A percentile compares a stretch with the other conserved stretches of the same genome.
Conservation (phyloP, 768 basidiomycete species). For the Russula sp. region DNA sequence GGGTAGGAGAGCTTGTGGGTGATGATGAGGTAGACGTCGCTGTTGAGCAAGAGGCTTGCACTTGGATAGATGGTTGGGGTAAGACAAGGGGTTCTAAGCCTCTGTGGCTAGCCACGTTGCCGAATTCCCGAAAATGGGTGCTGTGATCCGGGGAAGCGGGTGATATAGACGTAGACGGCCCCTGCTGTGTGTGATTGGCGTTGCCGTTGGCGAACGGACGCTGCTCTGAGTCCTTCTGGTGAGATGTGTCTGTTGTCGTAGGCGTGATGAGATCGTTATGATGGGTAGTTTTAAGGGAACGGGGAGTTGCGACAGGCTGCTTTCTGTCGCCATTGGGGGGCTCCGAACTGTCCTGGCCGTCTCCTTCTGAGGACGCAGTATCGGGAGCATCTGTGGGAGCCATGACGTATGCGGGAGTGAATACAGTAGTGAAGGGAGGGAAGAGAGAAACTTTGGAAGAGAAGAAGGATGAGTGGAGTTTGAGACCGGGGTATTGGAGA, state of each 20-base stretch:
- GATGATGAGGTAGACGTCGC: constrained; percentile 36
- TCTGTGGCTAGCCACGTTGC: constrained; percentile 35
- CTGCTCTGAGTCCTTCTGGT: constrained; percentile 1
- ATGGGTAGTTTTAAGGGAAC: not conserved
- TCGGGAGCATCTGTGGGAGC: constrained; percentile 42
- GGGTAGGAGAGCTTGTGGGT: constrained; percentile 43
- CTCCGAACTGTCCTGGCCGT: constrained; percentile 53
- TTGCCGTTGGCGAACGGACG: constrained; percentile 21
- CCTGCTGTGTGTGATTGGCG: constrained; percentile 17
- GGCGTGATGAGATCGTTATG: constrained; percentile 12
- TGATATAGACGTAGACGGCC: constrained; percentile 35
- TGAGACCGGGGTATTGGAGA: constrained; percentile 23
- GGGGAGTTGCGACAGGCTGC: constrained; percentile 23
- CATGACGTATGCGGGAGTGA: constrained; percentile 32
- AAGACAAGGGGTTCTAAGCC: constrained; percentile 36
- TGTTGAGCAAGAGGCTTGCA: constrained; percentile 33
- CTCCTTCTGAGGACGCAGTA: constrained; percentile 41
- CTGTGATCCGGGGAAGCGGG: constrained; percentile 48
- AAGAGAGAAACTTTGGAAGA: constrained; percentile 22
- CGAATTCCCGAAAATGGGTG: constrained; percentile 45
- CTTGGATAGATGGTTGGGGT: constrained; percentile 25
- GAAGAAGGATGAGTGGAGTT: constrained; percentile 19
- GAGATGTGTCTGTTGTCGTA: not conserved
- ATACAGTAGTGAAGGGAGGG: constrained; percentile 25
- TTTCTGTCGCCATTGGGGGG: constrained; percentile 39